A percentile compares a stretch with the other conserved stretches of the same genome.
Conservation (phyloP, 305 asterid species). For the Rubia balearica region DNA sequence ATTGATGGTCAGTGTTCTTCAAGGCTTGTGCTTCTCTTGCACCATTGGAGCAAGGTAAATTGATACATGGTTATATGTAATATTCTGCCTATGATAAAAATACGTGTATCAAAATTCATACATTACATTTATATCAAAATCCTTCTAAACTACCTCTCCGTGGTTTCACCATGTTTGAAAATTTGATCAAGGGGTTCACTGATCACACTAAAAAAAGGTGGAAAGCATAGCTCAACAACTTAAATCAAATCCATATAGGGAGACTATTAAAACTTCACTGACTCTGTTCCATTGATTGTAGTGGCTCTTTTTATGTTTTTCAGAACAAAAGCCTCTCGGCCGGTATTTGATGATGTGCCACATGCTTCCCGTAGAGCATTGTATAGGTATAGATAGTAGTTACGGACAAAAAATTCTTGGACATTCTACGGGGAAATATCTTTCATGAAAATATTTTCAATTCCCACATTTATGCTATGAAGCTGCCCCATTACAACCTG, state of each 20-base stretch:
- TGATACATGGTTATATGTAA: constrained; percentile 60
- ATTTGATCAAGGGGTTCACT: constrained; percentile 64
- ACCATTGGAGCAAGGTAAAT: constrained; percentile 82
- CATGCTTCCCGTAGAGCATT: constrained; percentile 95
- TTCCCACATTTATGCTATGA: constrained; percentile 67
- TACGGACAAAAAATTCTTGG: constrained; percentile 32
- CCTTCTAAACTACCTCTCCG: constrained; percentile 56
- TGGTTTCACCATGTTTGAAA: constrained; percentile 51
- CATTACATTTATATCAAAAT: constrained; percentile 33
- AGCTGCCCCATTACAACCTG: constrained; percentile 71
- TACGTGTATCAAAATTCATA: constrained; percentile 13
- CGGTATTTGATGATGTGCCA: constrained; percentile 65
- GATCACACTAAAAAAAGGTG: constrained; percentile 64
- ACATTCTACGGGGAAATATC: constrained; percentile 63
- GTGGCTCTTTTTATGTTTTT: constrained; percentile 84
- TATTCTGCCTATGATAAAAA: not conserved
- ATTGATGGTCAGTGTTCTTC: constrained; percentile 94
- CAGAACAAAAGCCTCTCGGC: constrained; percentile 64
- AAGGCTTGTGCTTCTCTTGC: constrained; percentile 71
- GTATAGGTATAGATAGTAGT: constrained; percentile 50
- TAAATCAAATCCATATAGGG: constrained; percentile 46
- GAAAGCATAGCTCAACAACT: constrained; percentile 59
- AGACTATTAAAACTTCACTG: constrained; percentile 71
- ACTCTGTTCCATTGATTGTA: constrained; percentile 74
- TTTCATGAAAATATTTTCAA: constrained; percentile 90